These are phyloP conservation scores for Penicillium frequentans DNA, from an alignment of 2,329 filamentous ascomycete species.

Conservation along the genomic window DNA sequence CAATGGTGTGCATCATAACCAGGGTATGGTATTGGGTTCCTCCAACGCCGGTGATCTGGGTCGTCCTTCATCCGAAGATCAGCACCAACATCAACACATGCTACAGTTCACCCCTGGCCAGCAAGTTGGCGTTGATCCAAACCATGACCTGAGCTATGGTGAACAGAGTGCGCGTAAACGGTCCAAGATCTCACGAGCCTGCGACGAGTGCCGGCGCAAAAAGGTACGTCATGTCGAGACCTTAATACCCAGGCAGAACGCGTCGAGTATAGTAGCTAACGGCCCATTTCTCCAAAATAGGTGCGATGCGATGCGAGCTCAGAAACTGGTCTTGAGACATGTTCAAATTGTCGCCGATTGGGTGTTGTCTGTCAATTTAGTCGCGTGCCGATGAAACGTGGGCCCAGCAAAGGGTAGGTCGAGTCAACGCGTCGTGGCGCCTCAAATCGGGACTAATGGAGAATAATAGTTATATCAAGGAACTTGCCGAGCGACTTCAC, in stretches of 20 bases:
- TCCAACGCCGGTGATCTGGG: constrained; percentile 41
- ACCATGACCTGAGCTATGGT: constrained; percentile 52
- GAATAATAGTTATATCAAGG: constrained; percentile 74
- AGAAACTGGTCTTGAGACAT: constrained; percentile 71
- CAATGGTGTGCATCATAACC: constrained; percentile 42
- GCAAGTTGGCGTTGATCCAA: constrained; percentile 46
- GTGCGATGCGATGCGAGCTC: constrained; percentile 83
- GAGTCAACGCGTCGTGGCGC: neutral
- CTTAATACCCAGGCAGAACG: constrained; percentile 13
- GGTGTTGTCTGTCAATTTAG: constrained; percentile 81
- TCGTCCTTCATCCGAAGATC: constrained; percentile 38
- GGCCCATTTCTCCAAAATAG: constrained; percentile 30
- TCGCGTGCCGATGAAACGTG: constrained; percentile 81
- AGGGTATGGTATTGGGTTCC: constrained; percentile 41
- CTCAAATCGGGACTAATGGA: neutral
- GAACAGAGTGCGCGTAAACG: constrained; percentile 71
- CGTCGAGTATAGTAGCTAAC: constrained; percentile 21
- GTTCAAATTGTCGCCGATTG: constrained; percentile 77
- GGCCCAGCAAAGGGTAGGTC: constrained; percentile 78
- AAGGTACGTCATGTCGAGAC: constrained; percentile 53
- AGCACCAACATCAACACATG: constrained; percentile 42
- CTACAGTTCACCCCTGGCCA: constrained; percentile 45
- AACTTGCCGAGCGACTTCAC: constrained; percentile 80
- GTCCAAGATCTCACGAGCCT: constrained; percentile 83
- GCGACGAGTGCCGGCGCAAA: constrained; percentile 84